Evolutionary conservation across 179 eudicot genomes (phyloP).

Genomic region (Silene vulgaris): DNA sequence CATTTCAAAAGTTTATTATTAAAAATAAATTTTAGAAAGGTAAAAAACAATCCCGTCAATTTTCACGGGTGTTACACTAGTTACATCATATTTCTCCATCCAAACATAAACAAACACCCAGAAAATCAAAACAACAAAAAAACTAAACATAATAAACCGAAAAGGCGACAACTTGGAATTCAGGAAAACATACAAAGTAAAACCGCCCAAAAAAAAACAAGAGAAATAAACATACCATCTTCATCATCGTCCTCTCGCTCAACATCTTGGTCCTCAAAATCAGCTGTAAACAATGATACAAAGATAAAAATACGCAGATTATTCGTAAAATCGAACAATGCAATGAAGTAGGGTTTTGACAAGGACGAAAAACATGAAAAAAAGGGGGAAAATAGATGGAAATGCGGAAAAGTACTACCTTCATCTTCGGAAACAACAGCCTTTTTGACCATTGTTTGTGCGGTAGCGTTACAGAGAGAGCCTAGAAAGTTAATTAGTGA

Average conservation of each 20-base stretch:
- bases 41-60: too few relatives aligned
- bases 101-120: not conserved
- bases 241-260: slow-evolving; percentile 52
- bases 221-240: slow-evolving; percentile 28
- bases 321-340: not conserved
- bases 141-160: not conserved
- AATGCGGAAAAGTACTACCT: slow-evolving; percentile 27
- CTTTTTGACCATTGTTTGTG: slow-evolving; percentile 43
- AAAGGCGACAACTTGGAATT: slow-evolving; percentile 8
- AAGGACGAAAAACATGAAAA: not conserved
- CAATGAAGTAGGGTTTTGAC: slow-evolving; percentile 27
- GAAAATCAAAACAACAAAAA: not conserved
- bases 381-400: not conserved
- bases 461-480: not conserved
- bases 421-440: slow-evolving; percentile 58
- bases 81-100: not conserved
- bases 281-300: slow-evolving; percentile 35
- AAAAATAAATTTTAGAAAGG: too few relatives aligned
- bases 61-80: too few relatives aligned
- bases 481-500: slow-evolving; percentile 21
- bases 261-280: slow-evolving; percentile 49
- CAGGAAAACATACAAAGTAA: not conserved
- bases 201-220: not conserved
- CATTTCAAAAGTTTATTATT: too few relatives aligned
- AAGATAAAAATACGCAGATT: too few relatives aligned